Conservation (phyloP, 345 rosid genomes). For the Sisymbrium altissimum region DNA sequence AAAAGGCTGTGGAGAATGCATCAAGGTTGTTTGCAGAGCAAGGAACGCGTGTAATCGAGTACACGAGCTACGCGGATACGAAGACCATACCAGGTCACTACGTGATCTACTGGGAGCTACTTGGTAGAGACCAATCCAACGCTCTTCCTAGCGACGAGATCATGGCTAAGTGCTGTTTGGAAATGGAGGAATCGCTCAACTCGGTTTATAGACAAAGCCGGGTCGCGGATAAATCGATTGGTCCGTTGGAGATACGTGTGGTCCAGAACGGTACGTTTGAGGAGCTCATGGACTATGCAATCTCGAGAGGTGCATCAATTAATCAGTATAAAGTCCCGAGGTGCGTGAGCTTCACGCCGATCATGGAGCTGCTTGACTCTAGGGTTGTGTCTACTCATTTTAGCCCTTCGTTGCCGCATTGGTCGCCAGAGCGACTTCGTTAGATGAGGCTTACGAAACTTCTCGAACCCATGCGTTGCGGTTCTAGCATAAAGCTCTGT, state of each 20-base stretch:
- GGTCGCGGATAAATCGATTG: conserved; percentile 78
- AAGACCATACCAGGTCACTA: conserved; percentile 73
- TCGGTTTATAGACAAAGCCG: conserved; percentile 83
- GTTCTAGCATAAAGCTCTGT: conserved; percentile 10
- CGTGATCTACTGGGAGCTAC: conserved; percentile 84
- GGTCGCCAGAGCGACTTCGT: conserved; percentile 57
- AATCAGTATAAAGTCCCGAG: conserved; percentile 88
- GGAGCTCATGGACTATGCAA: conserved; percentile 90
- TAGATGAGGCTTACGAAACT: background rate
- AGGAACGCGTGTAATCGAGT: conserved; percentile 65
- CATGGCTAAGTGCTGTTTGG: conserved; percentile 58
- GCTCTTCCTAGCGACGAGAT: conserved; percentile 46
- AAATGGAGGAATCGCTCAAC: conserved; percentile 78
- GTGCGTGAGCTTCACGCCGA: conserved; percentile 77
- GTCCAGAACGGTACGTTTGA: conserved; percentile 83
- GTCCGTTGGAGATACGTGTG: conserved; percentile 80
- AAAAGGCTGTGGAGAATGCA: conserved; percentile 70
- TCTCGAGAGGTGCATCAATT: conserved; percentile 86
- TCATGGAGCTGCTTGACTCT: conserved; percentile 70
- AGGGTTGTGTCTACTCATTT: conserved; percentile 68
- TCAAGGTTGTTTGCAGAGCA: conserved; percentile 43
- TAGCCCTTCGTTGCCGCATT: conserved; percentile 66
- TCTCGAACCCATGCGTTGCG: background rate
- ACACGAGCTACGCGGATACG: conserved; percentile 83
- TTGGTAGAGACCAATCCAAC: conserved; percentile 38